Conservation (phyloP, 345 rosid genomes). For the Reutealis trisperma region DNA sequence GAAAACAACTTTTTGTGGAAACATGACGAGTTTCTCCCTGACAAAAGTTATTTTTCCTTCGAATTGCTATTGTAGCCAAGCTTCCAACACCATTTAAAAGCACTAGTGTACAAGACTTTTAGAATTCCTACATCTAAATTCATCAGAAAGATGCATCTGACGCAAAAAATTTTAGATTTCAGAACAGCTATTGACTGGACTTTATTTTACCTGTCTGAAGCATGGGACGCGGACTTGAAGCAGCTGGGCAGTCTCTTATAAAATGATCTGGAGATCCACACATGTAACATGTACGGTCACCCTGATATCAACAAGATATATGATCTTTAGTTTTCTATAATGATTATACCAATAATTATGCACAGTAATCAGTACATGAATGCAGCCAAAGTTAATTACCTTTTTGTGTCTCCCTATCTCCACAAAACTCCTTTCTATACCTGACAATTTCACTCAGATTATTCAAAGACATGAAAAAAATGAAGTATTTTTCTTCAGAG, state of each 20-base stretch:
- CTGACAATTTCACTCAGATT: slow-evolving; percentile 21
- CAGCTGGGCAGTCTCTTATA: slow-evolving; percentile 48
- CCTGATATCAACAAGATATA: slow-evolving; percentile 32
- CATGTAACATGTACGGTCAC: slow-evolving; percentile 46
- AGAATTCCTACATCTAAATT: neutral
- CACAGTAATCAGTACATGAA: neutral
- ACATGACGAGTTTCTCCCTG: neutral
- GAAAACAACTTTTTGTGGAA: neutral
- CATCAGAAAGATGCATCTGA: neutral
- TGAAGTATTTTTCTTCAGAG: neutral
- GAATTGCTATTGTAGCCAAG: no score
- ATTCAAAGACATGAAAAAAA: neutral
- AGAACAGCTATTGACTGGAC: neutral
- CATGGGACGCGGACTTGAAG: slow-evolving; percentile 31
- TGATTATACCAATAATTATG: neutral
- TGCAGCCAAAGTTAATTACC: slow-evolving; percentile 30
- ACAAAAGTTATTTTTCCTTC: neutral
- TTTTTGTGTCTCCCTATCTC: slow-evolving; percentile 40
- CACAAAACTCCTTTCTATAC: slow-evolving; percentile 26
- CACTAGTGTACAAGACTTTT: neutral
- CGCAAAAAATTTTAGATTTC: neutral
- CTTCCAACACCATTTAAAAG: neutral
- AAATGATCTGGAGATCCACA: slow-evolving; percentile 57
- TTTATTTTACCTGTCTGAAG: slow-evolving; percentile 36
- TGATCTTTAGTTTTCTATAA: neutral